Evolutionary conservation across 768 basidiomycete species (phyloP).

Genomic region (Phylloporus arenicola): DNA sequence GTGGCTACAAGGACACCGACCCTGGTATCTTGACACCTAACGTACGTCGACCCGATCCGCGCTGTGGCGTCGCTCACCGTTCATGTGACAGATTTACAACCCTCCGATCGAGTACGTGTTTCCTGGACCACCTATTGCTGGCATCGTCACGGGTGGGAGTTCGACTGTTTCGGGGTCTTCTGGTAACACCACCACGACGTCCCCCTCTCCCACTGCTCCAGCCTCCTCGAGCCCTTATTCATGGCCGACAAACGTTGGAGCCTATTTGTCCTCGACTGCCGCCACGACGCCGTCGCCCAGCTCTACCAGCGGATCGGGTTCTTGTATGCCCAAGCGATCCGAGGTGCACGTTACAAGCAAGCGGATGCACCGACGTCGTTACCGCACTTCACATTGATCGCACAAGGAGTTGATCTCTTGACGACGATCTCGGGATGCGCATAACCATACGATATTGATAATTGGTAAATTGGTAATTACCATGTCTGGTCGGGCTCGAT

Average conservation of each 20-base stretch:
- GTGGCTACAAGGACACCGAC: constrained; percentile 62
- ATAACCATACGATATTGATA: background rate
- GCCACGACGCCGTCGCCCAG: background rate
- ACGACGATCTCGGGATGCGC: background rate
- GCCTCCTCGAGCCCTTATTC: background rate
- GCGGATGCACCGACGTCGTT: background rate
- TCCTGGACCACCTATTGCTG: constrained; percentile 49
- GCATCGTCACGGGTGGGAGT: constrained; percentile 29
- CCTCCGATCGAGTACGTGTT: constrained; percentile 39
- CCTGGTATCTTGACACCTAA: constrained; percentile 58
- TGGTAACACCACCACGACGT: background rate
- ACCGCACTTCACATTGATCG: background rate
- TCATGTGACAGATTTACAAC: constrained; percentile 24
- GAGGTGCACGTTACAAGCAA: background rate
- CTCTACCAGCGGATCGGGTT: background rate
- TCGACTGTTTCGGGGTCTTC: background rate
- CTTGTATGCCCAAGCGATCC: background rate
- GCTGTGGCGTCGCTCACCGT: background rate
- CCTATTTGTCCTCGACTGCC: background rate
- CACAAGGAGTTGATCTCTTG: background rate
- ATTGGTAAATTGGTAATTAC: background rate
- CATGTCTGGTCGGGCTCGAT: background rate
- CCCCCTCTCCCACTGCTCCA: background rate
- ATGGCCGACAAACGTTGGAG: background rate
- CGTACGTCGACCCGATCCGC: constrained; percentile 23